phyloP scores from a whole-genome alignment of 2,329 filamentous ascomycete species.

The Boeremia lycopersici region DNA sequence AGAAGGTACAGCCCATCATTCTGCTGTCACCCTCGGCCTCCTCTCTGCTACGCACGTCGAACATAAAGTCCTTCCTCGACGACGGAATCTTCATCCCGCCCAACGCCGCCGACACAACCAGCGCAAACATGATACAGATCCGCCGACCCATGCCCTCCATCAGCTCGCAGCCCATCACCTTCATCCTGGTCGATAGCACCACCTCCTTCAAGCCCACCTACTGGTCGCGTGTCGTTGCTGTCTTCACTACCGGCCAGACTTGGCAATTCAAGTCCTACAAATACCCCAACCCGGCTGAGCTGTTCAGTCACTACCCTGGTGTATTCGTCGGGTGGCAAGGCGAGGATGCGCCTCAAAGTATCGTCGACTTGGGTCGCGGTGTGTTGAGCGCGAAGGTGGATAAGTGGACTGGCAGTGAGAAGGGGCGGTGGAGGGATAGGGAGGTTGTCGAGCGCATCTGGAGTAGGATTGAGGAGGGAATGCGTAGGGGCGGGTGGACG shows the following conservation, averaged over 20 bases:
- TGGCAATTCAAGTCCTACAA: conserved; percentile 99
- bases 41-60: conserved; percentile 90
- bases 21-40: conserved; percentile 95
- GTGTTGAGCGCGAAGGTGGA: conserved; percentile 83
- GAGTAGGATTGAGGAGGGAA: conserved; percentile 84
- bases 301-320: conserved; percentile 87
- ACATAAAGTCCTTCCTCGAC: conserved; percentile 93
- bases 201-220: conserved; percentile 98
- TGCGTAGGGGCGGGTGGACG: conserved; percentile 84
- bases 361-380: conserved; percentile 84
- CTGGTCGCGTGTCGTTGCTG: conserved; percentile 92
- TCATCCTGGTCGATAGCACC: conserved; percentile 92
- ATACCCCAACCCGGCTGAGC: conserved; percentile 84
- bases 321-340: conserved; percentile 91
- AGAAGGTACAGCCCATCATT: conserved; percentile 78
- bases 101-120: conserved; percentile 65
- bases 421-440: conserved; percentile 78
- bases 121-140: conserved; percentile 81
- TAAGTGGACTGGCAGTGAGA: conserved; percentile 67
- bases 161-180: conserved; percentile 76
- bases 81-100: conserved; percentile 80
- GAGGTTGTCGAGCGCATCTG: conserved; percentile 94
- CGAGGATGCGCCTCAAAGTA: conserved; percentile 76
- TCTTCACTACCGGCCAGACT: conserved; percentile 95
- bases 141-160: conserved; percentile 75